Base-by-base conservation (phyloP, 2,329 filamentous ascomycete species). In the Aciculosporium take region DNA sequence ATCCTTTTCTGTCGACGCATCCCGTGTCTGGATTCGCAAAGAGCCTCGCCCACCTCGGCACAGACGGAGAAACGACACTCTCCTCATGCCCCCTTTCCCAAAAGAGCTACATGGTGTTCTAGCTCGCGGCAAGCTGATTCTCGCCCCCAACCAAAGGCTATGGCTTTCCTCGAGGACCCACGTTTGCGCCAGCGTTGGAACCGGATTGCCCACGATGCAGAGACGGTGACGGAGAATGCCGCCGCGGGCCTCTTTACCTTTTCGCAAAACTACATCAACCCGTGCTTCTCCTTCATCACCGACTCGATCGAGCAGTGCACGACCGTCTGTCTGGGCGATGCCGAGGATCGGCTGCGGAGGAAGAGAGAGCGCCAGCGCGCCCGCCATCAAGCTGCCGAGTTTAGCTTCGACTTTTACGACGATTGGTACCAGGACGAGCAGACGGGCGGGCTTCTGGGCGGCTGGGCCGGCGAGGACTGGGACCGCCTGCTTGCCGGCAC, bases 351-450 rank as follows among this genome's bases (percentile, higher is more conserved):
- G 44, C 66, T 77, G 37, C 77, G 84, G 24, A 76, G 84, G 43
- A 63, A 68, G 35, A 69, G 80, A 46, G 78, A 86, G 52, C 74
- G 81, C 34, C 71, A 73, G 17, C 66, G 72, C 7, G 64, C 67
- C 20, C 62, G 65, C 46, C 76, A 75, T 2, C 62, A 77, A n/a
- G n/a, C n/a, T 39, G 83, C 87, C 23, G 88, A 95, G 61, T 76
- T 83, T 53, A 88, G 76, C 54, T 96, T 96, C 57, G 89, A 95
- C 60, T 96, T 96, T 59, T 96, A 96, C 65, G 89, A 95, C 61
- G 89, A 95, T 61, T 96, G 89, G 89, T 86, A 94, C 46, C 69
- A 73, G 42, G 72, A 75, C 37, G 66, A 70, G 41, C 44, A 43
- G 17, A 40, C 51, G 27, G 72, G 77, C 30, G 72, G 79, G 0